These are phyloP conservation scores for Acer campestre DNA, from an alignment of 345 rosid genomes.

Conservation along the genomic window DNA sequence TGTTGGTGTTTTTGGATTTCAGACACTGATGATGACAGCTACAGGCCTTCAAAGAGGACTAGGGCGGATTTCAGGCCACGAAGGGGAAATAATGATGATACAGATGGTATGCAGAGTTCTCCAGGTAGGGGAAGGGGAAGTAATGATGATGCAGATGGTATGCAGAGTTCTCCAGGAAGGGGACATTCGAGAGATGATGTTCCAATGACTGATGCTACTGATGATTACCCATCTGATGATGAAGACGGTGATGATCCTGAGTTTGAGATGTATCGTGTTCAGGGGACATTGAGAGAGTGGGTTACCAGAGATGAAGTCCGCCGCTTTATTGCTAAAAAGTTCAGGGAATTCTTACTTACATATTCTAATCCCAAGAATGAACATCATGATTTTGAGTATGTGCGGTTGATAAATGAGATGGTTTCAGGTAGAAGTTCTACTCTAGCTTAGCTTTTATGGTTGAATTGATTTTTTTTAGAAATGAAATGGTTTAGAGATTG, in stretches of 20 bases:
- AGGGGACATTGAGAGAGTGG: conserved; percentile 96
- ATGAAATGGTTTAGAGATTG: background rate
- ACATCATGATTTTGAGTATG: conserved; percentile 72
- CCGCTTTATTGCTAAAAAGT: conserved; percentile 88
- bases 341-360: conserved; percentile 80
- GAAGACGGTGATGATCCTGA: conserved; percentile 80
- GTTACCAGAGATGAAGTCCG: conserved; percentile 97
- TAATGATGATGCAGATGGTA: conserved; percentile 65
- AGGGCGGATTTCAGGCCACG: conserved; percentile 70
- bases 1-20: conserved; percentile 23
- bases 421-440: conserved; percentile 66
- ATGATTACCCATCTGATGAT: conserved; percentile 70
- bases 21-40: conserved; percentile 85
- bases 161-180: conserved; percentile 77
- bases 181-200: conserved; percentile 72
- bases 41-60: conserved; percentile 84
- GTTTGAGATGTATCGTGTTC: conserved; percentile 91
- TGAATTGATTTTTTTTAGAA: background rate
- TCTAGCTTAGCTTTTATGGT: conserved; percentile 1
- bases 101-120: conserved; percentile 77
- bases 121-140: conserved; percentile 48
- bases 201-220: conserved; percentile 92
- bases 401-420: conserved; percentile 85
- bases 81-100: conserved; percentile 57
- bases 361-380: conserved; percentile 72